Conservation (phyloP, 352 stramenopile genomes). For the Phytophthora foliorum region DNA sequence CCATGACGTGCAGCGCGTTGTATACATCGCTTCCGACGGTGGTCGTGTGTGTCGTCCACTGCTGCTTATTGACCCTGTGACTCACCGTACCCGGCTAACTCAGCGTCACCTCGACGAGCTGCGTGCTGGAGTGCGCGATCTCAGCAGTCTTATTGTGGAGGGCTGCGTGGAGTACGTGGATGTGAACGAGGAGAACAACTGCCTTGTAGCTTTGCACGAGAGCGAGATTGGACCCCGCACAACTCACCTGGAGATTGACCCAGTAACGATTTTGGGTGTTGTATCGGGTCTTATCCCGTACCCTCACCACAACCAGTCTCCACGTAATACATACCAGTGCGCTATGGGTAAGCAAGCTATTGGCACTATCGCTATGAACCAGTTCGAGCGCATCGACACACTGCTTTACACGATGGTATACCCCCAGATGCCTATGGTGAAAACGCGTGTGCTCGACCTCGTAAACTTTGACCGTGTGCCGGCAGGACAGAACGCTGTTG, state of each 20-base stretch:
- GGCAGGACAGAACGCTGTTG: slow-evolving; percentile 98
- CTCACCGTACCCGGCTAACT: slow-evolving; percentile 93
- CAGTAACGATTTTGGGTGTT: slow-evolving; percentile 98
- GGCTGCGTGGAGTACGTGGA: slow-evolving; percentile 99
- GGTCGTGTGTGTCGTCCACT: slow-evolving; percentile 98
- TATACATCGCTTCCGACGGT: slow-evolving; percentile 99
- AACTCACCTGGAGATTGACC: slow-evolving; percentile 99
- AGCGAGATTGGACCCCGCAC: slow-evolving; percentile 91
- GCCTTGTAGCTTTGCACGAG: slow-evolving; percentile 97
- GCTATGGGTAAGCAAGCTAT: slow-evolving; percentile 99
- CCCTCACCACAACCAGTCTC: slow-evolving; percentile 99
- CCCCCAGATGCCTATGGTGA: slow-evolving; percentile 99
- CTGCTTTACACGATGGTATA: slow-evolving; percentile 99
- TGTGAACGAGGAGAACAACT: slow-evolving; percentile 99
- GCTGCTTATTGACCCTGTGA: slow-evolving; percentile 93
- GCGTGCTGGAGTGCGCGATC: slow-evolving; percentile 73
- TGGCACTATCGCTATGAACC: slow-evolving; percentile 98
- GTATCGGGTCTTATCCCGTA: slow-evolving; percentile 99
- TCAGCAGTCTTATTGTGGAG: slow-evolving; percentile 91
- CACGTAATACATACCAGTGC: slow-evolving; percentile 99
- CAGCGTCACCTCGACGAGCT: slow-evolving; percentile 96
- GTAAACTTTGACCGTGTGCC: slow-evolving; percentile 99
- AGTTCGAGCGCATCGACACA: slow-evolving; percentile 99
- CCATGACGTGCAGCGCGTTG: slow-evolving; percentile 96
- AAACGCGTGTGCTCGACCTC: slow-evolving; percentile 98